These are phyloP conservation scores for Lasiosphaeria ovina DNA, from an alignment of 495 filamentous ascomycete species.

Conservation along the genomic window DNA sequence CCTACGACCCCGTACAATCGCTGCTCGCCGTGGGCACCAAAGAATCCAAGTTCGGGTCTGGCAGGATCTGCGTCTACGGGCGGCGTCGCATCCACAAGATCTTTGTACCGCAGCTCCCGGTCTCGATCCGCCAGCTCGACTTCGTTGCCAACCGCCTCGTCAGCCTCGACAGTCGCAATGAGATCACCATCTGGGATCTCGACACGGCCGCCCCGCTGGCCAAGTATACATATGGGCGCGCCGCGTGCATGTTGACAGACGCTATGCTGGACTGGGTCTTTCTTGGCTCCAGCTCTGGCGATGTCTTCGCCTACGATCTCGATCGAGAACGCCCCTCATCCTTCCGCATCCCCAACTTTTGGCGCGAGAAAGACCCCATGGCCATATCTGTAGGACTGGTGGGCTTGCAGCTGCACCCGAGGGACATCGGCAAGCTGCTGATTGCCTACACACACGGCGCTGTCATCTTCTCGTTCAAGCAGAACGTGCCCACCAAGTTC, in stretches of 20 bases:
- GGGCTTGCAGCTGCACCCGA: slow-evolving; percentile 79
- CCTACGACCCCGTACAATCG: slow-evolving; percentile 92
- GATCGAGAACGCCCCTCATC: slow-evolving; percentile 73
- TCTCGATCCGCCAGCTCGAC: slow-evolving; percentile 38
- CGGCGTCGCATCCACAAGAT: slow-evolving; percentile 73
- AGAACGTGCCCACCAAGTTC: slow-evolving; percentile 70
- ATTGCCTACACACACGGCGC: slow-evolving; percentile 86
- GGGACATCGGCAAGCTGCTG: slow-evolving; percentile 87
- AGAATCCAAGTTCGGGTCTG: slow-evolving; percentile 71
- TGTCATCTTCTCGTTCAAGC: slow-evolving; percentile 89
- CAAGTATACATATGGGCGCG: slow-evolving; percentile 69
- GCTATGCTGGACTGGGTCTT: slow-evolving; percentile 90
- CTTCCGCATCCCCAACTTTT: slow-evolving; percentile 81
- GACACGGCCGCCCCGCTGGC: slow-evolving; percentile 55
- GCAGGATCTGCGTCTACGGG: slow-evolving; percentile 89
- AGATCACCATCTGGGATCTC: slow-evolving; percentile 76
- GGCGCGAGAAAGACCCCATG: slow-evolving; percentile 61
- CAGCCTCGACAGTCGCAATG: slow-evolving; percentile 78
- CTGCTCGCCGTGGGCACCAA: slow-evolving; percentile 90
- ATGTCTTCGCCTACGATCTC: slow-evolving; percentile 85
- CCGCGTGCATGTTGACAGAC: slow-evolving; percentile 71
- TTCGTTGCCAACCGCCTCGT: slow-evolving; percentile 71
- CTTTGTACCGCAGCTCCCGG: slow-evolving; percentile 62
- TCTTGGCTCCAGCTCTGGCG: slow-evolving; percentile 71
- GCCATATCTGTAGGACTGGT: slow-evolving; percentile 43